phyloP scores from a whole-genome alignment of 345 rosid genomes.

The Eucalyptus curtisii region DNA sequence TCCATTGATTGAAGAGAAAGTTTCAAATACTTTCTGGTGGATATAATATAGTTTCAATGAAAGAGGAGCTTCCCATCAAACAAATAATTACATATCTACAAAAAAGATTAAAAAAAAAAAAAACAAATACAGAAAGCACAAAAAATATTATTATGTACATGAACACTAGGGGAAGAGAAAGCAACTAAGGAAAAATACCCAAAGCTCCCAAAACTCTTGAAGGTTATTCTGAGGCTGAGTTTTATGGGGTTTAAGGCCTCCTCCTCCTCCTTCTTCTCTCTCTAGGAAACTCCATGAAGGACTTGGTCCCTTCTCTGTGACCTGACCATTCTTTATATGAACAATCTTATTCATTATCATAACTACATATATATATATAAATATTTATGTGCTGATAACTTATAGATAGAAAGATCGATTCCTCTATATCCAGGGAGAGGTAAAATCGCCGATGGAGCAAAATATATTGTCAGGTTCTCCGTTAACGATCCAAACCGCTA shows the following conservation, averaged over 20 bases:
- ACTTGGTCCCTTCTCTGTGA: not conserved
- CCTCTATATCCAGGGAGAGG: not conserved
- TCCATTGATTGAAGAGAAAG: not conserved
- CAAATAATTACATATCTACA: not conserved
- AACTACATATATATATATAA: not conserved
- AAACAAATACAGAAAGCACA: not conserved
- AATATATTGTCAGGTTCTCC: not conserved
- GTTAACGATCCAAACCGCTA: slow-evolving; percentile 58
- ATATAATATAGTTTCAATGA: not conserved
- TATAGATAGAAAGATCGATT: not conserved
- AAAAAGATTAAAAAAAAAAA: not conserved
- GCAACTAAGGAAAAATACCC: not conserved
- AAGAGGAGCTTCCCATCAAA: not conserved
- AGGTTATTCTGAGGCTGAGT: not conserved
- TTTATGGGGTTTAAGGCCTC: not conserved
- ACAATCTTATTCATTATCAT: not conserved
- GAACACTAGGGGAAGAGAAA: not conserved
- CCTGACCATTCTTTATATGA: not conserved
- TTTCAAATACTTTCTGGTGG: not conserved
- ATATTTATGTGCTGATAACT: not conserved
- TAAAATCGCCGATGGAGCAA: not conserved
- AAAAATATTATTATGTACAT: not conserved
- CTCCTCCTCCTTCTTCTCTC: not conserved
- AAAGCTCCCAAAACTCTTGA: not conserved
- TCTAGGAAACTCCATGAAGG: not conserved